These are phyloP conservation scores for Ophiostoma sp. DNA, from an alignment of 2,329 filamentous ascomycete genomes.

Conservation along the genomic window DNA sequence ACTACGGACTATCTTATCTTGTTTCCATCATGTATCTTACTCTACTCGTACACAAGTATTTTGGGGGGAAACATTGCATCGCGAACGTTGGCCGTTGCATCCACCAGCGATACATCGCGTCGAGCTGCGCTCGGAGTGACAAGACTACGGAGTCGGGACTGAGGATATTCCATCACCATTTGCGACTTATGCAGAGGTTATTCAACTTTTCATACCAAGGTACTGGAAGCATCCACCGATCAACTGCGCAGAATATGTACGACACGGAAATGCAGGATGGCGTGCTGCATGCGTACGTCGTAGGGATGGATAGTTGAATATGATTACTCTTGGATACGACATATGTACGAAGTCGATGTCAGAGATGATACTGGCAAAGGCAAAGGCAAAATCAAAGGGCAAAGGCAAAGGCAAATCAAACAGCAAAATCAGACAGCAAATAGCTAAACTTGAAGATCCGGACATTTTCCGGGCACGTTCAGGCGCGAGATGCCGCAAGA, in stretches of 20 bases:
- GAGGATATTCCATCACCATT: background rate
- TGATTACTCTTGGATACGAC: background rate
- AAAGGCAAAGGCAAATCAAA: too few species aligned
- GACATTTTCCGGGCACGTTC: background rate
- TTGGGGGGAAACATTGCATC: background rate
- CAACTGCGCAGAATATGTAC: background rate
- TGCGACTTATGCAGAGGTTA: background rate
- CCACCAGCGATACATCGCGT: slow-evolving; percentile 7
- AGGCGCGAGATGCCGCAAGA: slow-evolving; percentile 6
- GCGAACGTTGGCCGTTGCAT: background rate
- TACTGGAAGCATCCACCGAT: slow-evolving; percentile 13
- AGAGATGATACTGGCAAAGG: too few species aligned
- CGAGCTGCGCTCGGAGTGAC: background rate
- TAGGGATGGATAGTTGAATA: background rate
- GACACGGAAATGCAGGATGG: background rate
- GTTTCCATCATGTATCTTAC: too few species aligned
- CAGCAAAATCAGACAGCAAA: background rate
- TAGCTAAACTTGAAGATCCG: background rate
- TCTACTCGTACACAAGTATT: too few species aligned
- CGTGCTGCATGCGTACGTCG: background rate
- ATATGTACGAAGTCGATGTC: too few species aligned
- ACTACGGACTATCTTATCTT: too few species aligned
- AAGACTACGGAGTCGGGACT: background rate
- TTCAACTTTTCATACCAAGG: slow-evolving; percentile 11
- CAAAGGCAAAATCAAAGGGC: background rate